Percentiles rank a stretch among this genome's conserved stretches.
Conservation (phyloP, 2,329 filamentous ascomycete species). For the Cercospora janseana region DNA sequence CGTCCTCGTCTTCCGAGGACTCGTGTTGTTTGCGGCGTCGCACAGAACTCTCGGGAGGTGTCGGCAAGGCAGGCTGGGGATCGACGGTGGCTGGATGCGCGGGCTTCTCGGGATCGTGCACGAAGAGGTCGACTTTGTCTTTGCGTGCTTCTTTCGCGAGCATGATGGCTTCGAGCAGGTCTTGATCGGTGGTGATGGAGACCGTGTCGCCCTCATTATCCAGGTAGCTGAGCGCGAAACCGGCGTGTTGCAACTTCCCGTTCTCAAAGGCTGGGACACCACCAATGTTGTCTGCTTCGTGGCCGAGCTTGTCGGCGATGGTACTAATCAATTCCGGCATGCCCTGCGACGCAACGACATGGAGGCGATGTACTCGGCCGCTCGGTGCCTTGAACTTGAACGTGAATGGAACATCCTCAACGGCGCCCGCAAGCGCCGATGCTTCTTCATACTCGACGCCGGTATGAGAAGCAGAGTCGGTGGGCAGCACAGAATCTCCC, state of each 20-base stretch:
- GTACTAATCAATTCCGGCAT: slow-evolving; percentile 73
- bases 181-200: slow-evolving; percentile 92
- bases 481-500: slow-evolving; percentile 82
- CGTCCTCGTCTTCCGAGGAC: slow-evolving; percentile 58
- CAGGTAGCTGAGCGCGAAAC: slow-evolving; percentile 91
- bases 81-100: slow-evolving; percentile 66
- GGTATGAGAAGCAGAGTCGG: slow-evolving; percentile 91
- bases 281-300: slow-evolving; percentile 78
- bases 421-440: slow-evolving; percentile 60
- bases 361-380: slow-evolving; percentile 87
- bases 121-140: slow-evolving; percentile 96
- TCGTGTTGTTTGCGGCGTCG: slow-evolving; percentile 49
- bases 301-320: slow-evolving; percentile 80
- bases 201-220: slow-evolving; percentile 97
- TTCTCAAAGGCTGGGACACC: slow-evolving; percentile 76
- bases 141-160: slow-evolving; percentile 72
- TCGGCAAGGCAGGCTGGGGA: slow-evolving; percentile 55
- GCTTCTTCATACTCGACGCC: slow-evolving; percentile 70
- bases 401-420: slow-evolving; percentile 75
- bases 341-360: slow-evolving; percentile 76
- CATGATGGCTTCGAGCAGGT: slow-evolving; percentile 84
- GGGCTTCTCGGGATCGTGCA: slow-evolving; percentile 89
- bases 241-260: slow-evolving; percentile 70
- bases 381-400: slow-evolving; percentile 99
- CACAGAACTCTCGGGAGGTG: slow-evolving; percentile 52